phyloP scores from a whole-genome alignment of 306 rosid species.

The Quercus dentata region DNA sequence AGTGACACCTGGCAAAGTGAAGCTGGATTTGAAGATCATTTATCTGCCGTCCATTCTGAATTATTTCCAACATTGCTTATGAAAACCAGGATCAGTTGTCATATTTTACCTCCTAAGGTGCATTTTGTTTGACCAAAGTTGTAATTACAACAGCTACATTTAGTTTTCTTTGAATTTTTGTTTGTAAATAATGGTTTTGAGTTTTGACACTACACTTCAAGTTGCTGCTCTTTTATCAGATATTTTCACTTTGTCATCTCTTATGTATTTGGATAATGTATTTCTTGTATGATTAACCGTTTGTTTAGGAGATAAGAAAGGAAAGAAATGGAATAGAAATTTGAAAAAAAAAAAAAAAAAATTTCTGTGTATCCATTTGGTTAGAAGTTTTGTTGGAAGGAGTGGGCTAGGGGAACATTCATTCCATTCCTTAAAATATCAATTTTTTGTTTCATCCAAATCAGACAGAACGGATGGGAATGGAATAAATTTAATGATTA shows the following conservation, averaged over 20 bases:
- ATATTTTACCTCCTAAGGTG: background rate
- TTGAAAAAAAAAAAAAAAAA: too few relatives aligned
- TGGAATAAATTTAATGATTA: too few relatives aligned
- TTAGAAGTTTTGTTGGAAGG: too few relatives aligned
- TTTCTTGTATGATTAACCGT: too few relatives aligned
- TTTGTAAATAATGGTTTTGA: background rate
- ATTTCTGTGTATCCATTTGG: too few relatives aligned
- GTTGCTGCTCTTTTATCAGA: background rate
- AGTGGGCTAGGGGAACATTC: too few relatives aligned
- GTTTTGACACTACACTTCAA: background rate
- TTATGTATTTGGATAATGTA: too few relatives aligned
- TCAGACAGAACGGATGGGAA: too few relatives aligned
- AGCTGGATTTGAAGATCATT: conserved; percentile 15
- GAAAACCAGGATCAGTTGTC: background rate
- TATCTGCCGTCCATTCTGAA: conserved; percentile 1
- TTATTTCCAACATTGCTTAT: background rate
- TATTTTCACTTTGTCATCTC: background rate
- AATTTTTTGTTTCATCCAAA: too few relatives aligned
- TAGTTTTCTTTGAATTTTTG: background rate
- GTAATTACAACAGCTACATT: background rate
- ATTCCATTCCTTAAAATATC: too few relatives aligned
- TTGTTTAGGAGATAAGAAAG: too few relatives aligned
- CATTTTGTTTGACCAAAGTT: background rate
- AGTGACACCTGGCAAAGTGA: conserved; percentile 3
- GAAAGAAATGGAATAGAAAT: too few relatives aligned